phyloP scores from a whole-genome alignment of 202 grass and related monocot species.

The Brachypodium distachyon region DNA sequence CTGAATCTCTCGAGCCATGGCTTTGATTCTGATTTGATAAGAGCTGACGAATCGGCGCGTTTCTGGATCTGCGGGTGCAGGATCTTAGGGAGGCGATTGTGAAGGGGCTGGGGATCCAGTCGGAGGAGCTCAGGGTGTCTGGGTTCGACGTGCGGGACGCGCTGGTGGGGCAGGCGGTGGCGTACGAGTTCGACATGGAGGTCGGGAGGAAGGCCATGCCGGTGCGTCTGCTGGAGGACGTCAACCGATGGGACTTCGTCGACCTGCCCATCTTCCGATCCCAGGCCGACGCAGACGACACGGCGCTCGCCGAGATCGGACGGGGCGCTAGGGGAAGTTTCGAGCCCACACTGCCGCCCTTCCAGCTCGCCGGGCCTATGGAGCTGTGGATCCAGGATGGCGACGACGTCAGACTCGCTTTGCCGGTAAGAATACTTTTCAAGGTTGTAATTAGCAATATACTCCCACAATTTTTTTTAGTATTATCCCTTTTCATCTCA shows the following conservation, averaged over 20 bases:
- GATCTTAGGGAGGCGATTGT: conserved; percentile 79
- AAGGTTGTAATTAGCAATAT: too few species aligned
- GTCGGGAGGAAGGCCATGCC: conserved; percentile 65
- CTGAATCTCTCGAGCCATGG: background rate
- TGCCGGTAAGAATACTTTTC: conserved; percentile 42
- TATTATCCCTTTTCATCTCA: background rate
- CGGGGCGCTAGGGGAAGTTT: background rate
- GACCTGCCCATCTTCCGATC: conserved; percentile 60
- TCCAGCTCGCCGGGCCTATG: conserved; percentile 84
- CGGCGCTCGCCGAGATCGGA: conserved; percentile 47
- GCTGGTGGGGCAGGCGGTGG: conserved; percentile 68
- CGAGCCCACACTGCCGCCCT: conserved; percentile 50
- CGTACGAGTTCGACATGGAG: conserved; percentile 82
- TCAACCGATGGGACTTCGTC: conserved; percentile 72
- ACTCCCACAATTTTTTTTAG: too few species aligned
- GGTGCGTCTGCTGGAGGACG: conserved; percentile 73
- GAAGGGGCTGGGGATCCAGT: conserved; percentile 61
- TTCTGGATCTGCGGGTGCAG: conserved; percentile 15
- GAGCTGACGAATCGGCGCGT: background rate
- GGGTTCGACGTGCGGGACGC: conserved; percentile 82
- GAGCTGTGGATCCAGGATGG: conserved; percentile 89
- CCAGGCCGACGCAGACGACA: conserved; percentile 38
- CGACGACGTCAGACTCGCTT: conserved; percentile 70
- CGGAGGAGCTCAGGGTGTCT: conserved; percentile 64
- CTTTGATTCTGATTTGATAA: background rate